Evolutionary conservation across 176 grass and related monocot genomes (phyloP).

Genomic region (Oryza brachyantha): DNA sequence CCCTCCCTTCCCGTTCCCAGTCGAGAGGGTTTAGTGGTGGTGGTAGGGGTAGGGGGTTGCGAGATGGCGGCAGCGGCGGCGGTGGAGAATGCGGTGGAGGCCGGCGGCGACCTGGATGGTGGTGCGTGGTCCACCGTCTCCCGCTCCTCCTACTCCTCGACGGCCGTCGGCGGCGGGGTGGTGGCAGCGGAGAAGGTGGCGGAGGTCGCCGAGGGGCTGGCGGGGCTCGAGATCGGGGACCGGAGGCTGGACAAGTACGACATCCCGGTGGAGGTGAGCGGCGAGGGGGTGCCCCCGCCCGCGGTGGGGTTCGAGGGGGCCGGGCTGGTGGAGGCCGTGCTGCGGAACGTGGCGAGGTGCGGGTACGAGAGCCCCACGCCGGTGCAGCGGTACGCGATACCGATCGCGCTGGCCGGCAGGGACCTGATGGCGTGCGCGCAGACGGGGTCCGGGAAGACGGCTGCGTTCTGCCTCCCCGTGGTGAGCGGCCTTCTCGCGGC

Average conservation of each 20-base stretch:
- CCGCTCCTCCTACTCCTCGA: not conserved
- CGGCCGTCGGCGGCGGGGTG: not conserved
- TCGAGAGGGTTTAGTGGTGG: conserved; percentile 28
- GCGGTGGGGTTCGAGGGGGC: conserved; percentile 51
- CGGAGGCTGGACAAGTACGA: conserved; percentile 53
- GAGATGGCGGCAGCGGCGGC: conserved; percentile 23
- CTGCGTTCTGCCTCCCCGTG: conserved; percentile 81
- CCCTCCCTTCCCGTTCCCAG: no score
- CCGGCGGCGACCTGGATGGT: not conserved
- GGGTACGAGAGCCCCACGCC: conserved; percentile 61
- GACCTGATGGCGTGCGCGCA: conserved; percentile 89
- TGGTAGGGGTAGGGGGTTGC: not conserved
- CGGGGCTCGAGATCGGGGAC: conserved; percentile 9
- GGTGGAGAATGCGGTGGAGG: not conserved
- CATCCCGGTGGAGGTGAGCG: conserved; percentile 71
- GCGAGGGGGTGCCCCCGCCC: conserved; percentile 45
- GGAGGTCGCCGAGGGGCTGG: not conserved
- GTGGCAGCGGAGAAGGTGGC: not conserved
- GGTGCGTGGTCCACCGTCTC: not conserved
- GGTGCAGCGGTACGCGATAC: conserved; percentile 82
- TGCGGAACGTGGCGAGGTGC: conserved; percentile 54
- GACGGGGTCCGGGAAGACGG: conserved; percentile 88
- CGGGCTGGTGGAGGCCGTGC: conserved; percentile 55
- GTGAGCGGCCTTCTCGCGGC: conserved; percentile 26
- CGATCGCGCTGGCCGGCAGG: conserved; percentile 45